These are phyloP conservation scores for Cucurbita pepo DNA, from an alignment of 306 rosid genomes.

Conservation along the genomic window DNA sequence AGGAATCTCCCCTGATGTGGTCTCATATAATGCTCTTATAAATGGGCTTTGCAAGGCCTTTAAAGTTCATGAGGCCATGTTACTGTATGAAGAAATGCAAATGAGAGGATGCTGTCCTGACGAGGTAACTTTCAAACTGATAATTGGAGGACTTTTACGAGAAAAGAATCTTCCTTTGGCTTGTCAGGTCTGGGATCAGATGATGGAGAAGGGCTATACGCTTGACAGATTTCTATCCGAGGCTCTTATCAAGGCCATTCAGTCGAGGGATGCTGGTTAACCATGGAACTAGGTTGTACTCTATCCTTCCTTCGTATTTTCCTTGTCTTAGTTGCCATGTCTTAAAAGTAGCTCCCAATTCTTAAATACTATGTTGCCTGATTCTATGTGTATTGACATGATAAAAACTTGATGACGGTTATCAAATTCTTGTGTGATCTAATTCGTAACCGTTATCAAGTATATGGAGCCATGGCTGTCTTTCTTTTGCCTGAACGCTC, in stretches of 20 bases:
- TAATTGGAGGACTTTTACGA: constrained; percentile 63
- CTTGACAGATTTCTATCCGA: constrained; percentile 51
- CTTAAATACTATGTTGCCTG: not conserved
- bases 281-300: constrained; percentile 10
- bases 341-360: not conserved
- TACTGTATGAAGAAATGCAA: constrained; percentile 70
- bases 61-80: constrained; percentile 47
- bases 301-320: constrained; percentile 8
- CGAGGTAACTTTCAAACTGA: constrained; percentile 71
- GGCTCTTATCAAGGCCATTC: constrained; percentile 44
- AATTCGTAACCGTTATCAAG: not conserved
- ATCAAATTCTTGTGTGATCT: not conserved
- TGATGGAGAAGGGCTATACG: constrained; percentile 92
- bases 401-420: not conserved
- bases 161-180: constrained; percentile 46
- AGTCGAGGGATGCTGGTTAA: constrained; percentile 30
- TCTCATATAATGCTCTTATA: constrained; percentile 78
- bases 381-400: not conserved
- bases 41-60: constrained; percentile 68
- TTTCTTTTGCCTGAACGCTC: not conserved
- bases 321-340: not conserved
- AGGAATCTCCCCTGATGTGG: constrained; percentile 58
- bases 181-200: constrained; percentile 78
- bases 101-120: constrained; percentile 41
- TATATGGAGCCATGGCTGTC: not conserved